Evolutionary conservation across 169 alveolate species (phyloP), one percentile per base, ranked within the genome.

Genomic region (Cryptosporidium canis): DNA sequence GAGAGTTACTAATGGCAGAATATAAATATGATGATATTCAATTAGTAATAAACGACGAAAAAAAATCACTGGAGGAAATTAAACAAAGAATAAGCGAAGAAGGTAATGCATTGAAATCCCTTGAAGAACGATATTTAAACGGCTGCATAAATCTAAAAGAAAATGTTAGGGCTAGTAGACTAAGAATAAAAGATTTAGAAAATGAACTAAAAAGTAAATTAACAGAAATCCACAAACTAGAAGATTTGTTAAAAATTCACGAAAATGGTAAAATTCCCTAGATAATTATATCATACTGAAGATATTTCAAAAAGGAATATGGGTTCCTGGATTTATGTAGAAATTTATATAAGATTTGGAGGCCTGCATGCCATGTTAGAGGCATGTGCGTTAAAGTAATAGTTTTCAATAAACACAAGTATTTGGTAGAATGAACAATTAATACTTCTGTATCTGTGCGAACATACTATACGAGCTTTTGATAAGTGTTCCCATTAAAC

Each of bases 81-180:
- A 77, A 77, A 41, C 35, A 55, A 41, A 77, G 58, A 4, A 77
- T 77, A 45, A 24, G 35, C 16, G 39, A 21, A 16, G 45, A 55
- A 9, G 29, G 51, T 5, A 29, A 77, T 21, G 66, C 55, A 29
- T 29, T 77, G 21, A 58, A 31, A 77, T 21, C 43, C 4, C 27
- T 77, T 24, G 87, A 77, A 39, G 87, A 61, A 56, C 27, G 39
- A 58, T 77, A 77, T 9, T 61, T 77, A 18, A 61, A 77, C 43
- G 87, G 87, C 8, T 11, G 37, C n/a, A 11, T 63, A 6, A 53
- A 56, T 43, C 37, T 43, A 12, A 77, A 77, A 61, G 87, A 77
- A n/a, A 58, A 37, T 3, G 71, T 77, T 39, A 55, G 55, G 7
- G n/a, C 48, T 7, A 35, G 58, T 33, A 77, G 87, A 77, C 55